Base-by-base conservation (phyloP, 768 basidiomycete species). In the Leccinellum albellum region DNA sequence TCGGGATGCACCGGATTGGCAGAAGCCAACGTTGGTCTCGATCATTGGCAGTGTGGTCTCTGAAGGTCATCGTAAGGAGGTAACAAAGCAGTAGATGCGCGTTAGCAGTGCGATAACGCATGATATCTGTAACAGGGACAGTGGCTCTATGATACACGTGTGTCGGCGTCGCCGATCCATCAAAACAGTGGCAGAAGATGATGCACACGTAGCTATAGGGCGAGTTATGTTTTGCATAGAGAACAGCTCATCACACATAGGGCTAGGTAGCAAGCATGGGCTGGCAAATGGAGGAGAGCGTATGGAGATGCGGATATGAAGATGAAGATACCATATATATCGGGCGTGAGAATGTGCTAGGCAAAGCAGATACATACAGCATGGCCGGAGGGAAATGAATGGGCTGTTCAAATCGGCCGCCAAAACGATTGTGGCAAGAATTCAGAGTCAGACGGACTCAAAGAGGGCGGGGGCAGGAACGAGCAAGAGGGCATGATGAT, bases 41-140 rank as follows among this genome's bases (percentile, higher is more conserved):
- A 66, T 61, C 60, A 56, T 35, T 52, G 64, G 64, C 61, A n/a
- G 58, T 61, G 59, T 33, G 45, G 33, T 45, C 45, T 50, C 32
- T 44, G 40, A 35, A 52, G 21, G 29, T 2, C 32, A 35, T 17
- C 37, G 37, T 20, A 49, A 54, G 33, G 54, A 47, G 52, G 46
- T 35, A 55, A 33, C 40, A 20, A 35, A 56, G 54, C 21, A 37
- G 53, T 33, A 56, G 53, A 35, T 17, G 26, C 24, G 47, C 46
- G 45, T 46, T 8, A 35, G 51, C 24, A 46, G 44, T 42, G 32
- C 33, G 54, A 45, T 42, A 58, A 31, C 54, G 48, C 29, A 21
- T 44, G 33, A 40, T n/a, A 24, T 32, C 48, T 57, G 58, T 57
- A 48, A 63, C 64, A 62, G 56, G 58, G 45, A 50, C 48, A 20